Conservation (phyloP, 2,329 filamentous ascomycete species). For the Rhytidhysteron rufulum region DNA sequence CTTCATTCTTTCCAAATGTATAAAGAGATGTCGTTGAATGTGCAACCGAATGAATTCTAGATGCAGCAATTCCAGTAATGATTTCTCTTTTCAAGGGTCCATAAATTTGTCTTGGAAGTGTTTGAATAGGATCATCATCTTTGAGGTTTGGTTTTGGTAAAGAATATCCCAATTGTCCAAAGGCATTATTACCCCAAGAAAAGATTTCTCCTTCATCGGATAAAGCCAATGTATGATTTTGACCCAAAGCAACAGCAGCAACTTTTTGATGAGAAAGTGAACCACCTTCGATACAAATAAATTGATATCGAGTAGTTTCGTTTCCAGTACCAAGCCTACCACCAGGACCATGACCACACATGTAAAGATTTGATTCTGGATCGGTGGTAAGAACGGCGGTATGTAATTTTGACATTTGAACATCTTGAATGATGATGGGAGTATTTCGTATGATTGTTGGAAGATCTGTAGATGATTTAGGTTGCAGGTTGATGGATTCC, state of each 20-base stretch:
- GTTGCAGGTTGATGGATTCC: slow-evolving; percentile 21
- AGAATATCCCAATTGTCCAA: slow-evolving; percentile 80
- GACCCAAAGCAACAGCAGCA: slow-evolving; percentile 74
- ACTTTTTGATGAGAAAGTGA: slow-evolving; percentile 70
- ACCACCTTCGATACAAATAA: slow-evolving; percentile 75
- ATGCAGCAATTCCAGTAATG: slow-evolving; percentile 80
- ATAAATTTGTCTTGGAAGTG: slow-evolving; percentile 81
- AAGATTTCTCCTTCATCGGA: slow-evolving; percentile 85
- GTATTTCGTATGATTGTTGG: slow-evolving; percentile 69
- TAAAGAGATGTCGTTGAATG: slow-evolving; percentile 78
- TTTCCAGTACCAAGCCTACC: slow-evolving; percentile 86
- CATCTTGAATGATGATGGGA: slow-evolving; percentile 73
- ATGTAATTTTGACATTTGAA: slow-evolving; percentile 86
- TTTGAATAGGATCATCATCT: slow-evolving; percentile 81
- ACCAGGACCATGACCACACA: slow-evolving; percentile 87
- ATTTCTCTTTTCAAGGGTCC: slow-evolving; percentile 83
- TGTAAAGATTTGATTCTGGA: slow-evolving; percentile 82
- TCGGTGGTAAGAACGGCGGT: slow-evolving; percentile 86
- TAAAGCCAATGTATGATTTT: slow-evolving; percentile 85
- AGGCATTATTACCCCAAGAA: slow-evolving; percentile 88
- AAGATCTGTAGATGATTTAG: slow-evolving; percentile 51
- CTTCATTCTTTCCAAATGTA: slow-evolving; percentile 93
- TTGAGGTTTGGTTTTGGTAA: slow-evolving; percentile 63
- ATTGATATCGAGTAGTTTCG: slow-evolving; percentile 84
- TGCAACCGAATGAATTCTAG: slow-evolving; percentile 85